These are phyloP conservation scores for Talaromyces proteolyticus DNA, from an alignment of 495 filamentous ascomycete species.

Conservation along the genomic window DNA sequence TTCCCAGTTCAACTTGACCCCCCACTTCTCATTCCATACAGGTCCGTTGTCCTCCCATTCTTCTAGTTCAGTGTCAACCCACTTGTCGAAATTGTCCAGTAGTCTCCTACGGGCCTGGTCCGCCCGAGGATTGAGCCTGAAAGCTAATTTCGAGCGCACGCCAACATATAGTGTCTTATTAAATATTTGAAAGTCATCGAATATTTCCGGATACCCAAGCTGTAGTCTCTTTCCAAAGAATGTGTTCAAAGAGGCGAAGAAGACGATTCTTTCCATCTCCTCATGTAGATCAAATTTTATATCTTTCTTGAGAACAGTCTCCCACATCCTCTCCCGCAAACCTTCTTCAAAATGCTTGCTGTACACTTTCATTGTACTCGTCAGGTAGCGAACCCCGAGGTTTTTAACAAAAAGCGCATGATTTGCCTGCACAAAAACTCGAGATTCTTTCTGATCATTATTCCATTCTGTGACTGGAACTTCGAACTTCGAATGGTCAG, in stretches of 20 bases:
- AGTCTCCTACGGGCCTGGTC: not conserved
- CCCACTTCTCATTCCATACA: slow-evolving; percentile 7
- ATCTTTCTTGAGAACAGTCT: not conserved
- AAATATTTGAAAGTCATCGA: slow-evolving; percentile 1
- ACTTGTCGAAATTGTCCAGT: slow-evolving; percentile 5
- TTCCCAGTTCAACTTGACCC: slow-evolving; percentile 8
- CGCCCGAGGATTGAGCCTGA: not conserved
- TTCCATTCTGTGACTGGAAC: not conserved
- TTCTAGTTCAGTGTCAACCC: slow-evolving; percentile 4
- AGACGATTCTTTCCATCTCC: slow-evolving; percentile 2
- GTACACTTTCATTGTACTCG: slow-evolving; percentile 2
- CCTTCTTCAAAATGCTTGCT: not conserved
- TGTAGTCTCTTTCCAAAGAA: slow-evolving; percentile 5
- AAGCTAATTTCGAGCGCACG: slow-evolving; percentile 5
- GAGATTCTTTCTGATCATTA: not conserved
- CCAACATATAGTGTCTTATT: slow-evolving; percentile 6
- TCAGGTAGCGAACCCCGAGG: not conserved
- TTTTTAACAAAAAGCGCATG: slow-evolving; percentile 7
- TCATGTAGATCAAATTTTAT: not conserved
- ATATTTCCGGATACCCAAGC: slow-evolving; percentile 3
- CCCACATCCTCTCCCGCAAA: not conserved
- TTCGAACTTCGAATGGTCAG: slow-evolving; percentile 3
- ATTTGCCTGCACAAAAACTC: not conserved
- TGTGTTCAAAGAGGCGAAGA: slow-evolving; percentile 2
- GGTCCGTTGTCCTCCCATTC: not conserved